A percentile compares a stretch with the other conserved stretches of the same genome.
phyloP scores from a whole-genome alignment of 345 rosid species.

The Brassica rapa region DNA sequence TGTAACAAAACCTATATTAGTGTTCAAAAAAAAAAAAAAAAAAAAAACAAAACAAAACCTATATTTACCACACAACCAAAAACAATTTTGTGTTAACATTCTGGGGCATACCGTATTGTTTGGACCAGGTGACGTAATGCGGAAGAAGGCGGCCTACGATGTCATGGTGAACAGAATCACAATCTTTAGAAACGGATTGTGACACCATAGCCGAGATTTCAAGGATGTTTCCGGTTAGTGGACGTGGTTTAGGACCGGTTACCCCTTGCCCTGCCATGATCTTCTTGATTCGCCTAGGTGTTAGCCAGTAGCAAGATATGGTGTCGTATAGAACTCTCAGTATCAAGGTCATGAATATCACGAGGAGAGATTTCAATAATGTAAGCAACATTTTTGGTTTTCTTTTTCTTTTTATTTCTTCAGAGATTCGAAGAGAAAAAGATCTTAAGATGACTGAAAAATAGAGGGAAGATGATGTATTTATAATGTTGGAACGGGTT shows the following conservation, averaged over 20 bases:
- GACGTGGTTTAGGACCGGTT: conserved; percentile 77
- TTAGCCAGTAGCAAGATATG: conserved; percentile 64
- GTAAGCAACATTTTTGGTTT: conserved; percentile 31
- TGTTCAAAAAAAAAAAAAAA: too few species aligned
- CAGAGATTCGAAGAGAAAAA: conserved; percentile 12
- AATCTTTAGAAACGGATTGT: conserved; percentile 61
- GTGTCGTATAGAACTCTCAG: conserved; percentile 55
- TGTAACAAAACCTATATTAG: conserved; percentile 6
- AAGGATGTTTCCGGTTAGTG: conserved; percentile 74
- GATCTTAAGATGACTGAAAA: not conserved
- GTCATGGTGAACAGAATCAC: conserved; percentile 68
- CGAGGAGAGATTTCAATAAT: conserved; percentile 33
- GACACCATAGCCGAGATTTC: conserved; percentile 68
- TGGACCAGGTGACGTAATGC: conserved; percentile 79
- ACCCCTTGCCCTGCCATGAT: conserved; percentile 87
- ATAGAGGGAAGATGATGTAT: not conserved
- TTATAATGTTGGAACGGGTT: conserved; percentile 14
- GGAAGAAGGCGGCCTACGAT: conserved; percentile 83
- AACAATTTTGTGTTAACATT: conserved; percentile 2
- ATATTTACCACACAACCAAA: conserved; percentile 4
- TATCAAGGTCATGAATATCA: conserved; percentile 39
- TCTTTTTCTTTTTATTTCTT: not conserved
- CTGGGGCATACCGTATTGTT: conserved; percentile 57
- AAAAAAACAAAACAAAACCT: not conserved
- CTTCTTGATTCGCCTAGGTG: conserved; percentile 78